Percentiles rank a stretch among this genome's conserved stretches.
Conservation (phyloP, 805 yeast species). For the Sungouiozyma ichnusensis region DNA sequence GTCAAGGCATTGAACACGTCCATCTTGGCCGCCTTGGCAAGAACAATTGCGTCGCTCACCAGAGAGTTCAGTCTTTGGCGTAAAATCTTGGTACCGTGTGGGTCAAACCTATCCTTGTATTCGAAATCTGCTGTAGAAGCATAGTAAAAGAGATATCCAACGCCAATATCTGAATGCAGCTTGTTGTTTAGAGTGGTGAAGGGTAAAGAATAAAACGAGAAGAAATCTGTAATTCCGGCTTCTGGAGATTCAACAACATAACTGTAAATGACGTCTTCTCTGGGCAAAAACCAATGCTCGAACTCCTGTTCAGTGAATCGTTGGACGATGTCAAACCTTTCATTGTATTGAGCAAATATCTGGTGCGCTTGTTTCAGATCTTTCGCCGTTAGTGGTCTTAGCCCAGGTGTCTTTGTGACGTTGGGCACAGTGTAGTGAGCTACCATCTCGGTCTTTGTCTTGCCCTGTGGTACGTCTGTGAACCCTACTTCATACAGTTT, state of each 20-base stretch:
- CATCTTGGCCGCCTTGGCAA: conserved; percentile 54
- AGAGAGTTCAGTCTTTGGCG: conserved; percentile 50
- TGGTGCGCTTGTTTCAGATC: conserved; percentile 59
- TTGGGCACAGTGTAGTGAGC: conserved; percentile 55
- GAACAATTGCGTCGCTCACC: conserved; percentile 63
- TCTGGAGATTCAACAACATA: conserved; percentile 56
- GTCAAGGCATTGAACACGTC: conserved; percentile 94
- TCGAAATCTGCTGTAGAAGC: conserved; percentile 57
- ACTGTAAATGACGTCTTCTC: conserved; percentile 53
- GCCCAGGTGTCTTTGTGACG: conserved; percentile 39
- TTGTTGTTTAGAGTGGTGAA: conserved; percentile 67
- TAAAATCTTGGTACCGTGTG: conserved; percentile 35
- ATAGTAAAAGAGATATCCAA: conserved; percentile 85
- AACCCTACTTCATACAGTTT: conserved; percentile 87
- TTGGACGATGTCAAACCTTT: conserved; percentile 65
- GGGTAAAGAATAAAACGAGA: conserved; percentile 83
- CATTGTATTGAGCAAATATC: conserved; percentile 53
- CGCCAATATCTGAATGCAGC: conserved; percentile 56
- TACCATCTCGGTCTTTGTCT: conserved; percentile 61
- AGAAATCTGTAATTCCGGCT: conserved; percentile 64
- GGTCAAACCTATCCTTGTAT: conserved; percentile 30
- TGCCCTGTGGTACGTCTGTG: conserved; percentile 62
- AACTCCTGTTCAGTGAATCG: conserved; percentile 48
- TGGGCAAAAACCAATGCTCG: conserved; percentile 71
- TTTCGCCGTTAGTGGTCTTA: conserved; percentile 38